Evolutionary conservation across 2,329 filamentous ascomycete species (phyloP), one percentile per base, ranked within the genome.

Genomic region (Penicillium verrucosum): DNA sequence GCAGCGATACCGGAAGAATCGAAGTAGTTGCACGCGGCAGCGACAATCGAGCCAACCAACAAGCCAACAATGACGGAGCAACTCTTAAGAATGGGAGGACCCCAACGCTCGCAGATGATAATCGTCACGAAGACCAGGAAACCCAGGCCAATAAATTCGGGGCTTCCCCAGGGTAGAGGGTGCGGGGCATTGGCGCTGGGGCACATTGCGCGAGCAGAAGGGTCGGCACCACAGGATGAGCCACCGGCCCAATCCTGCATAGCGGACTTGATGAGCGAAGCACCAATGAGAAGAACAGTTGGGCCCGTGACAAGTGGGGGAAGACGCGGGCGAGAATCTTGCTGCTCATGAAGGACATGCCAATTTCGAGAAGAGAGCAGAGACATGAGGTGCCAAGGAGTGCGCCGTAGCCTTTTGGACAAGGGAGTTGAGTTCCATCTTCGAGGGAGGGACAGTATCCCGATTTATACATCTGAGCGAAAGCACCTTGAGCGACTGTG

Each of bases 191-290:
- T 75, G 30, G 81, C 81, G 60, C 69, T 78, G 0, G 85, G 84
- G 61, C 86, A 89, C 10, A 88, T 72, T 65, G 73, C 80, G 82
- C 60, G 81, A 68, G 34, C 82, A 78, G 72, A 67, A 1, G 75
- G 73, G n/a, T 72, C 66, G 7, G 49, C 59, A 12, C 67, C 60
- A 45, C 78, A 79, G 48, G 76, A 84, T 29, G 78, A 80, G 18
- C 85, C 85, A 50, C 87, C 86, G n/a, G 84, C 86, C 87, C 86
- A 89, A 65, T 87, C 82, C 62, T 85, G 72, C 73, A 89, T 86
- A 2, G 85, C 86, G 53, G 81, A 82, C 46, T 80, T 69, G 59
- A 89, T 82, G 18, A 89, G 77, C 34, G 82, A 82, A 29, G 88
- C 81, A 18, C 87, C 87, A 58, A 89, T 88, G 32, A 89, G 78